Conservation (phyloP, 2,329 filamentous ascomycete genomes). For the Exophiala sp. region DNA sequence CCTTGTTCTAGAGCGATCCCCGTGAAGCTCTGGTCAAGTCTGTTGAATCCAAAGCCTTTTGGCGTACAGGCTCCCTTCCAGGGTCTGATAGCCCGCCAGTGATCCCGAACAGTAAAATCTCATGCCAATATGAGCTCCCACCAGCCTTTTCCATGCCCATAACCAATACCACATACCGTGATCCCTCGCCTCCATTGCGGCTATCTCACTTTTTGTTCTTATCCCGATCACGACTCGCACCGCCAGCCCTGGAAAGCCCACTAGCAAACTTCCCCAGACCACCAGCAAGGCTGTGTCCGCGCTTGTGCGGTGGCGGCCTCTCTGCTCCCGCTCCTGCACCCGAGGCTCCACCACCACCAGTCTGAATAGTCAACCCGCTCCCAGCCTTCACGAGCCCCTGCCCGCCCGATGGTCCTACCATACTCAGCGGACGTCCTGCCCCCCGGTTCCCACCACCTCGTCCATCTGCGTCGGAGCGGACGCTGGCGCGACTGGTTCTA, state of each 20-base stretch:
- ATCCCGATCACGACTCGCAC: slow-evolving; percentile 31
- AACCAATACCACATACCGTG: no score
- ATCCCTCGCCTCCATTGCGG: no score
- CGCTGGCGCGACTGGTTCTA: slow-evolving; percentile 18
- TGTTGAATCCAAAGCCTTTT: no score
- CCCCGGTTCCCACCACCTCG: background rate
- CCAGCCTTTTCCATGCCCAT: no score
- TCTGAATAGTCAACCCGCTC: slow-evolving; percentile 10
- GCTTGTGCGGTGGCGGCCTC: slow-evolving; percentile 20
- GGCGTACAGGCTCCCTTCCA: no score
- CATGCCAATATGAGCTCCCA: no score
- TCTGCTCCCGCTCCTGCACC: slow-evolving; percentile 3
- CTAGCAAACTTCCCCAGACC: slow-evolving; percentile 39
- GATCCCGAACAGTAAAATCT: no score
- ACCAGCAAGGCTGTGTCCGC: slow-evolving; percentile 24
- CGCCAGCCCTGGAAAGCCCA: slow-evolving; percentile 63
- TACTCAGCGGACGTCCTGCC: slow-evolving; percentile 17
- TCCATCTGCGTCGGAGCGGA: slow-evolving; percentile 10
- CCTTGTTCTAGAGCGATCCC: no score
- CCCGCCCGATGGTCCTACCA: slow-evolving; percentile 4
- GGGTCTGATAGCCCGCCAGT: no score
- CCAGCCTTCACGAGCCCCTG: slow-evolving; percentile 5
- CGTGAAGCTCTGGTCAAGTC: no score
- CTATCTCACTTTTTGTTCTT: slow-evolving; percentile 18
- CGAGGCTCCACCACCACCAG: slow-evolving; percentile 4